Evolutionary conservation across 768 basidiomycete genomes (phyloP).

Genomic region (Lactarius indigo): DNA sequence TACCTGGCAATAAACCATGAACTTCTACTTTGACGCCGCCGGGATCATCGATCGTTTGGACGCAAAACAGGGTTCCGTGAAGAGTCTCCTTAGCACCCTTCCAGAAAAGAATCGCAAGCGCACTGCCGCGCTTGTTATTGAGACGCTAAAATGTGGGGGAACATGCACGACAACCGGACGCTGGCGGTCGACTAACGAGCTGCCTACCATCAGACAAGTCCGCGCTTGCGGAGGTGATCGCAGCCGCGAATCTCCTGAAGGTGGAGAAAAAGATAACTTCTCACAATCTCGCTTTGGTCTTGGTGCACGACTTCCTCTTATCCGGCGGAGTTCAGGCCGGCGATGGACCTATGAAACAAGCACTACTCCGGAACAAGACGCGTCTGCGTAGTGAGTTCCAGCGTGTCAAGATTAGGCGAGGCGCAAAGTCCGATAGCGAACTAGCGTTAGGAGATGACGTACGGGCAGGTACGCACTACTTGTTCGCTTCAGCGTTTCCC

Average conservation of each 20-base stretch:
- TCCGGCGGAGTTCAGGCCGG: conserved; percentile 84
- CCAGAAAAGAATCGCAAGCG: conserved; percentile 74
- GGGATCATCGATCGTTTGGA: conserved; percentile 81
- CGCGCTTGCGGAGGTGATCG: conserved; percentile 67
- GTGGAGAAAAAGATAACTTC: conserved; percentile 80
- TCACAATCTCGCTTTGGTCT: conserved; percentile 71
- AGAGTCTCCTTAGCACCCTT: conserved; percentile 70
- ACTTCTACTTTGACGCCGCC: conserved; percentile 93
- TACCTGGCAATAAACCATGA: conserved; percentile 51
- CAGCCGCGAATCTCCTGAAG: conserved; percentile 60
- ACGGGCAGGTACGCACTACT: conserved; percentile 51
- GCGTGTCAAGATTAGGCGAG: conserved; percentile 74
- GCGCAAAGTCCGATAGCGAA: conserved; percentile 59
- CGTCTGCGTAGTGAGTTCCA: conserved; percentile 83
- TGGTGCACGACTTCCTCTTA: conserved; percentile 88
- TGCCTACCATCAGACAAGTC: conserved; percentile 58
- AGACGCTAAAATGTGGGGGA: conserved; percentile 85
- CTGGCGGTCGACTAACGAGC: neutral
- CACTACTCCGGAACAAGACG: conserved; percentile 84
- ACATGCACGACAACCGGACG: neutral
- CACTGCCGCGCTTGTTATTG: conserved; percentile 83
- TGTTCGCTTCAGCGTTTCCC: neutral
- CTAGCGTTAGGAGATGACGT: conserved; percentile 59
- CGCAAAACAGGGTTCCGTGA: conserved; percentile 88
- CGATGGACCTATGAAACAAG: conserved; percentile 87